Base-by-base conservation (phyloP, 1,284 basidiomycete genomes). In the Cutaneotrichosporon sp. region DNA sequence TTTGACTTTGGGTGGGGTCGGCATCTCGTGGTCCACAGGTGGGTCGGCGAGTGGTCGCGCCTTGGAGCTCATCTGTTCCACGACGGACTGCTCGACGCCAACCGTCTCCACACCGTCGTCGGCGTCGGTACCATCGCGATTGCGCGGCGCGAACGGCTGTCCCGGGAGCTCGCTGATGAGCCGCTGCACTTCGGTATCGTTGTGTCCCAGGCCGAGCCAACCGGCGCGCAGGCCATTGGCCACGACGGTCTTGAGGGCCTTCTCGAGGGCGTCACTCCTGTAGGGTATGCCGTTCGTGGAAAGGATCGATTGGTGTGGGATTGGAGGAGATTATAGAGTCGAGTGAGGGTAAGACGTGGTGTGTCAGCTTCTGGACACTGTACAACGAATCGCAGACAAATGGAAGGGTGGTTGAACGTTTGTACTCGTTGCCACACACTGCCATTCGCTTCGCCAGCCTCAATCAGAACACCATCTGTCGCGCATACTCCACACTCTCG, bases 191-290 rank as follows among this genome's bases (percentile, higher is more conserved):
- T 75, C 71, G 21, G 67, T 62, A 18, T 70, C 72, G 32, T 73
- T 42, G 34, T 69, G 76, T 2, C 78, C 78, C 5, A 78, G 62
- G 5, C 70, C 63, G 22, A 74, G 49, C 88, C 86, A 89, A 0
- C 88, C 88, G 4, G 87, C 86, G 61, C 86, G 83, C 60, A 89
- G 71, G 0, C 90, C 89, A 64, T 90, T 88, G 63, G 88, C 86
- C 14, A 92, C 87, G 11, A 92, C 82, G 8, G 88, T 86, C 62
- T 87, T 83, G 55, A 92, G 76, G 53, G 91, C 86, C 52, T 83
- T 81, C 36, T 86, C 84, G 16, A 92, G 78, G 63, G 90, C 71
- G 16, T 76, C 74, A 62, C 73, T 77, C 64, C 81, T 81, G 63
- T 3, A 26, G 26, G 26, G 26, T 26, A 26, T 26, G 26, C 26